These are phyloP conservation scores for Globisporangium irregulare DNA, from an alignment of 352 stramenopile genomes.

Conservation along the genomic window DNA sequence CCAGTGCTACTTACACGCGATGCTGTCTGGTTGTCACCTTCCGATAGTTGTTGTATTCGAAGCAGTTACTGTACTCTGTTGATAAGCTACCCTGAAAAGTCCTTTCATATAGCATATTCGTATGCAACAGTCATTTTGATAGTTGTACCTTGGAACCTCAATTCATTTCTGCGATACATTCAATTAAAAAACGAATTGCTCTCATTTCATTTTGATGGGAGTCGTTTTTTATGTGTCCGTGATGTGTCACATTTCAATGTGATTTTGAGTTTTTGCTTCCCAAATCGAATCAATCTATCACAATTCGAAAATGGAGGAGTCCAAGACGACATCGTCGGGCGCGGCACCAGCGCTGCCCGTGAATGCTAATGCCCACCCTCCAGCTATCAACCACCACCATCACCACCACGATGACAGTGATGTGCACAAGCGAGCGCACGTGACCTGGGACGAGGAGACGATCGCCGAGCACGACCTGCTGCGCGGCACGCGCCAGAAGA, in stretches of 20 bases:
- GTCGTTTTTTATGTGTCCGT: not conserved
- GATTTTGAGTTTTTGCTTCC: not conserved
- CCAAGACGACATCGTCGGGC: not conserved
- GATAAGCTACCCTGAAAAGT: too few relatives aligned
- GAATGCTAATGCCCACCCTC: not conserved
- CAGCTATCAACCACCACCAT: not conserved
- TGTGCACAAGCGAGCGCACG: slow-evolving; percentile 24
- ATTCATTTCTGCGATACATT: not conserved
- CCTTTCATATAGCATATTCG: not conserved
- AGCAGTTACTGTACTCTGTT: too few relatives aligned
- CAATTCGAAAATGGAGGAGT: not conserved
- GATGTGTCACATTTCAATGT: not conserved
- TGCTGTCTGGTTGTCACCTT: too few relatives aligned
- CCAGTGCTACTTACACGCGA: not conserved
- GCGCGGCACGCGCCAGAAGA: slow-evolving; percentile 91
- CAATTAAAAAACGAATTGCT: not conserved
- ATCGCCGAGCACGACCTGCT: slow-evolving; percentile 90
- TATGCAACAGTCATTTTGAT: not conserved
- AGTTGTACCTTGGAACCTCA: not conserved
- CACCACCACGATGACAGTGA: not conserved
- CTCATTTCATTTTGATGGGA: not conserved
- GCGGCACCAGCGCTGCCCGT: not conserved
- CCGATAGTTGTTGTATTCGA: too few relatives aligned
- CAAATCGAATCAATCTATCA: not conserved
- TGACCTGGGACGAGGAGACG: slow-evolving; percentile 91